Evolutionary conservation across 2,329 filamentous ascomycete species (phyloP).

Genomic region (Myriangium duriaei): DNA sequence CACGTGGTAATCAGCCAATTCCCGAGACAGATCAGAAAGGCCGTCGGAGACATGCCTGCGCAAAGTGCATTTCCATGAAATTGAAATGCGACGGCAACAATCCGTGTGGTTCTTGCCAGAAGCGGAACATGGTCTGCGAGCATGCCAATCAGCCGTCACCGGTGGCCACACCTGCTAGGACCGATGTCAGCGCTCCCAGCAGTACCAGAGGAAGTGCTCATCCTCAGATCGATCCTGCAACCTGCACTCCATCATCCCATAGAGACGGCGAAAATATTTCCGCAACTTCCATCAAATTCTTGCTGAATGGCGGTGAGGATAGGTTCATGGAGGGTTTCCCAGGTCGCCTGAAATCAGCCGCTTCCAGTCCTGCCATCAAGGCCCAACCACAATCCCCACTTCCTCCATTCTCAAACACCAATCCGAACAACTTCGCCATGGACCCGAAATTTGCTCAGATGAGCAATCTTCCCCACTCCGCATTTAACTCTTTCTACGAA

Average conservation of each 20-base stretch:
- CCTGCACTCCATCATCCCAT: constrained; percentile 5
- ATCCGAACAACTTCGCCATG: constrained; percentile 3
- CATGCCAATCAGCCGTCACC: constrained; percentile 6
- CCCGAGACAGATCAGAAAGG: constrained; percentile 9
- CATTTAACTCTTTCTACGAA: constrained; percentile 7
- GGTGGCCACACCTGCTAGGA: background rate
- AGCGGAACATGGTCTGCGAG: constrained; percentile 2
- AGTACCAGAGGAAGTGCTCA: background rate
- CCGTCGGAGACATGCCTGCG: constrained; percentile 7
- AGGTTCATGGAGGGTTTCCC: constrained; percentile 10
- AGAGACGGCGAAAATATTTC: constrained; percentile 6
- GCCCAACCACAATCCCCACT: background rate
- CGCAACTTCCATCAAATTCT: constrained; percentile 8
- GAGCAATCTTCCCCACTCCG: background rate
- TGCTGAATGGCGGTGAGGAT: constrained; percentile 7
- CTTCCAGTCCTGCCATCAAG: constrained; percentile 6
- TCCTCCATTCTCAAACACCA: background rate
- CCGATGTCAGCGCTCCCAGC: no score
- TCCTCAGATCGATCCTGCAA: background rate
- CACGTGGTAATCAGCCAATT: constrained; percentile 5
- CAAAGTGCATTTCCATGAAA: constrained; percentile 9
- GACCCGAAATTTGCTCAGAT: constrained; percentile 3
- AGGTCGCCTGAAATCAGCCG: constrained; percentile 4
- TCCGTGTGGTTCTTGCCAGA: constrained; percentile 7
- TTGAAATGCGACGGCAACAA: constrained; percentile 8